Evolutionary conservation across 352 stramenopile genomes (phyloP).

Genomic region (Thalassiosira pacifica): DNA sequence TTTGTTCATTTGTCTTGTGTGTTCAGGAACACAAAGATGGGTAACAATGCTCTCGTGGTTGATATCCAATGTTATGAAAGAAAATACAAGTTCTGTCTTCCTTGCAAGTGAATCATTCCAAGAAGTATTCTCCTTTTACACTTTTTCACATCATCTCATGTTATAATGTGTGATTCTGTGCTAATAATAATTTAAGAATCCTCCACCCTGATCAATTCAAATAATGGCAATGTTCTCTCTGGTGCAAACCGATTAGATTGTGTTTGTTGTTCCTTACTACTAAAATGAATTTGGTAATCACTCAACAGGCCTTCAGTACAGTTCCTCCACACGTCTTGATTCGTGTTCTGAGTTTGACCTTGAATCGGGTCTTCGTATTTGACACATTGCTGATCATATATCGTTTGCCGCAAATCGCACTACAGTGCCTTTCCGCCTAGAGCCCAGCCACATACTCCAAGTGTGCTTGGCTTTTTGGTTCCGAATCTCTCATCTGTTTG

Average conservation of each 20-base stretch:
- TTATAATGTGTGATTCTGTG: too few species aligned
- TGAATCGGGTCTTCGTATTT: background rate
- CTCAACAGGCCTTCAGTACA: background rate
- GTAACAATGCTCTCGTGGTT: too few species aligned
- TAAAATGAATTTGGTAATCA: background rate
- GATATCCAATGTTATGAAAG: too few species aligned
- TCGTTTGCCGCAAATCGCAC: background rate
- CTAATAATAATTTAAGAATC: too few species aligned
- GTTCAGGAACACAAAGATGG: too few species aligned
- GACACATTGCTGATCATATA: constrained; percentile 1
- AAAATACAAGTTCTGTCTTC: too few species aligned
- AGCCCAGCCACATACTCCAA: constrained; percentile 12
- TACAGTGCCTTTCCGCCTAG: background rate
- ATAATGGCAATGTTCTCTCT: background rate
- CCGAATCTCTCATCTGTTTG: background rate
- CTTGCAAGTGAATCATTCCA: too few species aligned
- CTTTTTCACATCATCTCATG: too few species aligned
- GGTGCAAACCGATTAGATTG: background rate
- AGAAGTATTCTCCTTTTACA: too few species aligned
- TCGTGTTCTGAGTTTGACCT: background rate
- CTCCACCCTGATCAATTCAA: background rate
- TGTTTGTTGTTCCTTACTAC: background rate
- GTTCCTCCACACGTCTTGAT: background rate
- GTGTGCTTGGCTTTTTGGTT: background rate
- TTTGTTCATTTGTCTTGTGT: too few species aligned